These are phyloP conservation scores for Solanum neorickii DNA, from an alignment of 257 asterid species.

Conservation along the genomic window DNA sequence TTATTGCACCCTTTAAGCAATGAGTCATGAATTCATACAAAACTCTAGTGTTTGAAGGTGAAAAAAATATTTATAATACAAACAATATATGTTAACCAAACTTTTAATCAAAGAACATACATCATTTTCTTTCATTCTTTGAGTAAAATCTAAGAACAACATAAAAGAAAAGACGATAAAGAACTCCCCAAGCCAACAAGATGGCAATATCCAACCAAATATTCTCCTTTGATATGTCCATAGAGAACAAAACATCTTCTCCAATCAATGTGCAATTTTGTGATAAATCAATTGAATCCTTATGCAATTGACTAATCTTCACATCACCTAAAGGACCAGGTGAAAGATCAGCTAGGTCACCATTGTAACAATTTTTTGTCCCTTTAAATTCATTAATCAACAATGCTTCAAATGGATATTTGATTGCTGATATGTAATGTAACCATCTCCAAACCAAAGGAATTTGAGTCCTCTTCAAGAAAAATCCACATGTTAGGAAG, in stretches of 20 bases:
- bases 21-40: too few relatives aligned
- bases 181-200: slow-evolving; percentile 55
- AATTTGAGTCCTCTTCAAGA: slow-evolving; percentile 64
- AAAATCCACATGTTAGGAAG: slow-evolving; percentile 81
- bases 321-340: slow-evolving; percentile 80
- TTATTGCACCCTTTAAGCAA: too few relatives aligned
- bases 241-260: slow-evolving; percentile 56
- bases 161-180: slow-evolving; percentile 47
- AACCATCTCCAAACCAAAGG: slow-evolving; percentile 71
- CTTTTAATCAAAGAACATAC: not conserved
- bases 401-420: slow-evolving; percentile 84
- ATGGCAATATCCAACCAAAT: slow-evolving; percentile 47
- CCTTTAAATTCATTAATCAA: slow-evolving; percentile 71
- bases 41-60: too few relatives aligned
- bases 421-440: slow-evolving; percentile 78
- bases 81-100: not conserved
- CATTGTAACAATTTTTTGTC: slow-evolving; percentile 35
- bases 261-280: slow-evolving; percentile 50
- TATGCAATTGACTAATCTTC: slow-evolving; percentile 49
- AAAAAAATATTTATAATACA: not conserved
- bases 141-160: slow-evolving; percentile 53
- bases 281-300: slow-evolving; percentile 10
- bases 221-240: slow-evolving; percentile 41
- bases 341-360: slow-evolving; percentile 37
- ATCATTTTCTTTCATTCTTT: slow-evolving; percentile 51